Percentiles rank a stretch among this genome's conserved stretches.
Conservation (phyloP, 2,329 filamentous ascomycete genomes). For the Colletotrichum sp. region DNA sequence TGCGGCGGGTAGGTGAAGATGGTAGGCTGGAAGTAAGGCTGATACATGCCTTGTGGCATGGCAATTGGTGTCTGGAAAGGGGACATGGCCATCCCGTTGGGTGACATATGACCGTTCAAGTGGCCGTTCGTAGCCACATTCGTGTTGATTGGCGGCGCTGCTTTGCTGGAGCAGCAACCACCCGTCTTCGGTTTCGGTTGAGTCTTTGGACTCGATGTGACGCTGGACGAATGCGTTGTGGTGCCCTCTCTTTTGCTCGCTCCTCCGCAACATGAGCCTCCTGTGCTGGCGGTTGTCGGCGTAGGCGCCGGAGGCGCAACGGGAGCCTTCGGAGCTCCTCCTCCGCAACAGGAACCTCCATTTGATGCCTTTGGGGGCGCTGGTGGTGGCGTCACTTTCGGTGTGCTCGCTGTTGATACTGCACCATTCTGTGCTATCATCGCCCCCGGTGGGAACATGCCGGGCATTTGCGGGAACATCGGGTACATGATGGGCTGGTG, state of each 20-base stretch:
- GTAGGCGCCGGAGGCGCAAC: not conserved
- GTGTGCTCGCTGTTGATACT: not conserved
- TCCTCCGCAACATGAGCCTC: slow-evolving; percentile 26
- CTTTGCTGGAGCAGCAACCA: slow-evolving; percentile 41
- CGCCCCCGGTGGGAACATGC: not conserved
- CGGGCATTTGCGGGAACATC: slow-evolving; percentile 15
- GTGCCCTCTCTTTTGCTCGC: slow-evolving; percentile 7
- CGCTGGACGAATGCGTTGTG: slow-evolving; percentile 13
- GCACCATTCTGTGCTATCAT: slow-evolving; percentile 1
- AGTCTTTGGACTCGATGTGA: slow-evolving; percentile 18
- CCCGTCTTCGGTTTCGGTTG: slow-evolving; percentile 22
- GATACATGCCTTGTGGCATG: slow-evolving; percentile 43
- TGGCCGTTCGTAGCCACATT: slow-evolving; percentile 9
- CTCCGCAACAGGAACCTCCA: slow-evolving; percentile 10
- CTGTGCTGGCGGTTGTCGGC: not conserved
- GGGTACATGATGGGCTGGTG: slow-evolving; percentile 19
- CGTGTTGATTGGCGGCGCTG: slow-evolving; percentile 11
- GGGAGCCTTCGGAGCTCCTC: not conserved
- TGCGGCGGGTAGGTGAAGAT: slow-evolving; percentile 59
- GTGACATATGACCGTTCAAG: slow-evolving; percentile 26
- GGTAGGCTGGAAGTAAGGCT: slow-evolving; percentile 46
- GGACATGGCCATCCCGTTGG: slow-evolving; percentile 30
- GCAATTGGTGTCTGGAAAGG: slow-evolving; percentile 39
- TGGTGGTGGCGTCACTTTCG: not conserved
- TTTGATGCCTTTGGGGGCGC: not conserved